Evolutionary conservation across 331 rosid genomes (phyloP).

Genomic region (Rhamnella rubrinervis): DNA sequence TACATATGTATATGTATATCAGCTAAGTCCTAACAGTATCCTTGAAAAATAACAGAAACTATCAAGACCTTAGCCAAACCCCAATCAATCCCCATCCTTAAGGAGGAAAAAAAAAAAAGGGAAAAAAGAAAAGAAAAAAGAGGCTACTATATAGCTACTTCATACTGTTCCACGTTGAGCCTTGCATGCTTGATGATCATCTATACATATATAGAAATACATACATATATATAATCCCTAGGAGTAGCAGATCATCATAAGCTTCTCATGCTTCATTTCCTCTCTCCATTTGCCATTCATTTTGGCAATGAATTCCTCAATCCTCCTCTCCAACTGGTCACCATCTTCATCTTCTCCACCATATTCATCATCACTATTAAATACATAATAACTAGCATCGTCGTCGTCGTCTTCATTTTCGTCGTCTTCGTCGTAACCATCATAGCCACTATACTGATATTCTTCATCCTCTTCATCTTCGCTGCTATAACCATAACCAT

Average conservation of each 20-base stretch:
- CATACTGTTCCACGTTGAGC: too few species aligned
- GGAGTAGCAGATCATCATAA: neutral
- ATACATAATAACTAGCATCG: neutral
- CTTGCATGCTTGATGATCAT: too few species aligned
- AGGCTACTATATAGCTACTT: too few species aligned
- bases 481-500: neutral
- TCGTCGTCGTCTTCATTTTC: neutral
- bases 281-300: constrained; percentile 30
- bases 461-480: constrained; percentile 3
- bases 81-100: neutral
- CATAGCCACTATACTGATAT: neutral
- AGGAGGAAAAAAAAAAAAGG: too few species aligned
- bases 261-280: constrained; percentile 21
- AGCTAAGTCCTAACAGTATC: constrained; percentile 4
- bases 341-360: constrained; percentile 7
- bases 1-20: too few species aligned
- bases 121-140: too few species aligned
- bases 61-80: constrained; percentile 2
- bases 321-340: constrained; percentile 24
- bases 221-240: too few species aligned
- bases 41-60: neutral
- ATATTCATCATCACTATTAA: neutral
- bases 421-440: neutral
- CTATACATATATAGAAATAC: neutral
- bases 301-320: constrained; percentile 34